These are phyloP conservation scores for Cladophialophora yegresii DNA, from an alignment of 2,329 filamentous ascomycete genomes.

Conservation along the genomic window DNA sequence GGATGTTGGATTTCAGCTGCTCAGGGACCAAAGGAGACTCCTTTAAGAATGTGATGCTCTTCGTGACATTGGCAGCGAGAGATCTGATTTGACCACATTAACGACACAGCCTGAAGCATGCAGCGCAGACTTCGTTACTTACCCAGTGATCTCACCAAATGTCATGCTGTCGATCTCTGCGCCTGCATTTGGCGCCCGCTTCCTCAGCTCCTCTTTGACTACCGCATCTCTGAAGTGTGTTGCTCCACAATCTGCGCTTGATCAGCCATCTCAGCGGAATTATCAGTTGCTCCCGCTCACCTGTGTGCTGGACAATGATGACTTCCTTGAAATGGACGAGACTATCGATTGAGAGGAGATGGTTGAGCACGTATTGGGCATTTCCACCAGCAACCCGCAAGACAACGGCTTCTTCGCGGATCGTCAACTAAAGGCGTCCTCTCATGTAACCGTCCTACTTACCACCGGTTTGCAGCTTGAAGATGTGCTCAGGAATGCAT, in stretches of 20 bases:
- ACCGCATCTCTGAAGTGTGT: slow-evolving; percentile 15
- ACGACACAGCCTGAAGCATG: neutral
- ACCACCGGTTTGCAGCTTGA: slow-evolving; percentile 18
- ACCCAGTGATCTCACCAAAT: slow-evolving; percentile 23
- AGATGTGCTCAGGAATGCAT: slow-evolving; percentile 24
- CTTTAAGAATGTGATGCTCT: slow-evolving; percentile 21
- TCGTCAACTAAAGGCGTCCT: neutral
- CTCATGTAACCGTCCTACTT: neutral
- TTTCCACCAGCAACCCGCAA: slow-evolving; percentile 22
- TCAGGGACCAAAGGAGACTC: slow-evolving; percentile 14
- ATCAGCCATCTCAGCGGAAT: neutral
- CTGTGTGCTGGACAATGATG: slow-evolving; percentile 24
- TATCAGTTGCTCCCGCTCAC: slow-evolving; percentile 1
- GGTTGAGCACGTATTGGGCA: slow-evolving; percentile 18
- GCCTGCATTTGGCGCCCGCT: slow-evolving; percentile 12
- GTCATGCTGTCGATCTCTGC: slow-evolving; percentile 16
- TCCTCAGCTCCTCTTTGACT: slow-evolving; percentile 17
- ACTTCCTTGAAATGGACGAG: slow-evolving; percentile 19
- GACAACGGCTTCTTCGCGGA: slow-evolving; percentile 11
- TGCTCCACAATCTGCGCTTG: slow-evolving; percentile 20
- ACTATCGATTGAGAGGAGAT: slow-evolving; percentile 19
- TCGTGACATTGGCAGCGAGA: slow-evolving; percentile 21
- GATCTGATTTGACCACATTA: slow-evolving; percentile 5
- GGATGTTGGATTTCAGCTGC: slow-evolving; percentile 13
- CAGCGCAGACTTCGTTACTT: neutral